Conservation (phyloP, 2,329 filamentous ascomycete genomes). For the Corynespora cassiicola region DNA sequence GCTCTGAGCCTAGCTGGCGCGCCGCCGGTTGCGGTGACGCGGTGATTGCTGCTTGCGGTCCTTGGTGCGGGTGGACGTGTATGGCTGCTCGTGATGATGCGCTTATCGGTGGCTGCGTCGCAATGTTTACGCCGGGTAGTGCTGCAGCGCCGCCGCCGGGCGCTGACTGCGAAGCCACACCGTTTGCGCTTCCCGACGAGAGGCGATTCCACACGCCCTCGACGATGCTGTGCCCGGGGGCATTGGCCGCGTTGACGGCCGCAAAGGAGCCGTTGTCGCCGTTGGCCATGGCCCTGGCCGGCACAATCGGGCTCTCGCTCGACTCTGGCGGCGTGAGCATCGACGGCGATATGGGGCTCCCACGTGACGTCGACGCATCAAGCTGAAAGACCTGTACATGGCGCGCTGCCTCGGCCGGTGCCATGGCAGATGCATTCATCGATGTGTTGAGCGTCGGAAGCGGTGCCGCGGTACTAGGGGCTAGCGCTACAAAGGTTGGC, state of each 20-base stretch:
- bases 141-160: too few species aligned
- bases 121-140: too few species aligned
- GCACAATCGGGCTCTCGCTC: conserved; percentile 33
- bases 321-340: conserved; percentile 39
- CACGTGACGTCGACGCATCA: conserved; percentile 17
- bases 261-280: conserved; percentile 11
- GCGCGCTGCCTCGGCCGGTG: conserved; percentile 22
- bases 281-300: conserved; percentile 12
- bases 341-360: conserved; percentile 18
- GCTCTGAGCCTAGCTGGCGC: conserved; percentile 33
- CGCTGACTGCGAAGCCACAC: too few species aligned
- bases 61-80: conserved; percentile 11
- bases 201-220: conserved; percentile 33
- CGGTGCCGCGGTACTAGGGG: conserved; percentile 28
- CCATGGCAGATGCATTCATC: conserved; percentile 31
- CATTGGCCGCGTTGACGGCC: conserved; percentile 13
- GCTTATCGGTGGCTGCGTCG: too few species aligned
- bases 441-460: conserved; percentile 23
- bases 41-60: conserved; percentile 26
- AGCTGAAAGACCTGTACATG: conserved; percentile 17
- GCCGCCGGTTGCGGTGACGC: conserved; percentile 18
- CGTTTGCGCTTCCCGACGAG: conserved; percentile 16
- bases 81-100: conserved; percentile 15
- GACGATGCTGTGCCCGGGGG: conserved; percentile 21
- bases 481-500: conserved; percentile 36